Percentiles rank a stretch among this genome's conserved stretches.
Evolutionary conservation across 1,139 yeast genomes (phyloP).

Genomic region (Debaryomyces nepalensis): DNA sequence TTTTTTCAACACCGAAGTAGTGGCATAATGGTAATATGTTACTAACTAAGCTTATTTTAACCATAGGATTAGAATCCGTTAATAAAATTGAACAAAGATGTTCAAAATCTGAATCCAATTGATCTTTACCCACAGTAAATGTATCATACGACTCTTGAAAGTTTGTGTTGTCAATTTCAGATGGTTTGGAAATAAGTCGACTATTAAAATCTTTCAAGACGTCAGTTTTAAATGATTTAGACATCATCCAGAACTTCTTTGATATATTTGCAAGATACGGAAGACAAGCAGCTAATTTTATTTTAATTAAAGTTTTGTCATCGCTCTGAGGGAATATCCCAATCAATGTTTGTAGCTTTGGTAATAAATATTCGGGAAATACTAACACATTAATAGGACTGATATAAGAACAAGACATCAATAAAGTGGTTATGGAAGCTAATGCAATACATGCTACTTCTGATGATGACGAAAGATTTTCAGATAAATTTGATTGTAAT

Average conservation of each 20-base stretch:
- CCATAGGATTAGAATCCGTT: slow-evolving; percentile 69
- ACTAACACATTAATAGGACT: slow-evolving; percentile 76
- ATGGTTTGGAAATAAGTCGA: slow-evolving; percentile 14
- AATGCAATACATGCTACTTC: slow-evolving; percentile 66
- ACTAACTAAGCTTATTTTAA: slow-evolving; percentile 68
- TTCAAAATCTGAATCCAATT: slow-evolving; percentile 56
- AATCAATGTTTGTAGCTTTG: slow-evolving; percentile 59
- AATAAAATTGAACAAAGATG: slow-evolving; percentile 65
- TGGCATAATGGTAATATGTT: slow-evolving; percentile 77
- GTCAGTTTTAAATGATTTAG: slow-evolving; percentile 56
- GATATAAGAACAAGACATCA: slow-evolving; percentile 66
- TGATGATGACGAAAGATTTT: slow-evolving; percentile 22
- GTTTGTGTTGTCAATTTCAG: slow-evolving; percentile 14
- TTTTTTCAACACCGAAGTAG: slow-evolving; percentile 83
- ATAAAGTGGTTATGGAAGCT: slow-evolving; percentile 61
- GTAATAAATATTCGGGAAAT: slow-evolving; percentile 82
- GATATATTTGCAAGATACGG: slow-evolving; percentile 72
- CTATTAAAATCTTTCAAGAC: slow-evolving; percentile 19
- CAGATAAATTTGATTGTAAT: slow-evolving; percentile 8
- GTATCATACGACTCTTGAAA: slow-evolving; percentile 18
- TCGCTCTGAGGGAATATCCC: slow-evolving; percentile 35
- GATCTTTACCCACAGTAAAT: slow-evolving; percentile 33
- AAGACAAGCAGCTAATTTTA: slow-evolving; percentile 71
- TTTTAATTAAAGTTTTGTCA: slow-evolving; percentile 51
- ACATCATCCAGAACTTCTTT: slow-evolving; percentile 66